A percentile compares a stretch with the other conserved stretches of the same genome.
phyloP scores from a whole-genome alignment of 2,329 filamentous ascomycete genomes.

The Furcasterigmium furcatum region DNA sequence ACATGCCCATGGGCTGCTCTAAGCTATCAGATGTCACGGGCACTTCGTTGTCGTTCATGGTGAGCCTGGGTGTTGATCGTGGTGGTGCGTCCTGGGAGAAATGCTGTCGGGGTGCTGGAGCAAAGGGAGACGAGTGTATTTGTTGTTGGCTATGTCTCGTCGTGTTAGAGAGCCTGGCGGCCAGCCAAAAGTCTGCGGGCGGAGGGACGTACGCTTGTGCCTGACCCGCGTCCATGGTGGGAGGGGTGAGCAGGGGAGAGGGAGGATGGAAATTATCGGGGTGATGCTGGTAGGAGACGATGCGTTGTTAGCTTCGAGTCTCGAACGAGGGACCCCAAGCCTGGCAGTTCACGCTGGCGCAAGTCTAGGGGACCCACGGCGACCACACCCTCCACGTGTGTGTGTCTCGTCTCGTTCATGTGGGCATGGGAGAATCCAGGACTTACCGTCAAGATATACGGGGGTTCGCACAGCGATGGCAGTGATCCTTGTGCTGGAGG shows the following conservation, averaged over 20 bases:
- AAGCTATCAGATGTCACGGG: slow-evolving; percentile 41
- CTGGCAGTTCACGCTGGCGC: slow-evolving; percentile 18
- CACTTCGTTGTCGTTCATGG: slow-evolving; percentile 51
- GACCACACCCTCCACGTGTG: slow-evolving; percentile 25
- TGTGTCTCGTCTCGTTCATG: too few species aligned
- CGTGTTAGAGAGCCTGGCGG: slow-evolving; percentile 31
- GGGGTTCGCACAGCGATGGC: too few species aligned
- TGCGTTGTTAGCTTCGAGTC: slow-evolving; percentile 35
- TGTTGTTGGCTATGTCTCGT: slow-evolving; percentile 43
- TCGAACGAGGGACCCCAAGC: slow-evolving; percentile 21
- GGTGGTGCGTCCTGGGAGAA: slow-evolving; percentile 41
- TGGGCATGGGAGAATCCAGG: too few species aligned
- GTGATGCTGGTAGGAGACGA: slow-evolving; percentile 27
- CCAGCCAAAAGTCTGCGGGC: slow-evolving; percentile 8
- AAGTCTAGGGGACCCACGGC: slow-evolving; percentile 22
- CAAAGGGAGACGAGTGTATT: slow-evolving; percentile 46
- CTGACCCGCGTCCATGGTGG: slow-evolving; percentile 49
- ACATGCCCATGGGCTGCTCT: slow-evolving; percentile 30
- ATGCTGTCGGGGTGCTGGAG: slow-evolving; percentile 39
- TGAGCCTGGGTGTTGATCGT: slow-evolving; percentile 38
- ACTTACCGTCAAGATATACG: too few species aligned
- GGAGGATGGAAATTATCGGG: slow-evolving; percentile 30
- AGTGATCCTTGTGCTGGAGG: too few species aligned
- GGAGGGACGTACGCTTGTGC: slow-evolving; percentile 46
- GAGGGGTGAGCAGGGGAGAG: slow-evolving; percentile 26